A percentile compares a stretch with the other conserved stretches of the same genome.
These are phyloP conservation scores for Vitis riparia DNA, from an alignment of 164 flowering plant species.

Conservation along the genomic window DNA sequence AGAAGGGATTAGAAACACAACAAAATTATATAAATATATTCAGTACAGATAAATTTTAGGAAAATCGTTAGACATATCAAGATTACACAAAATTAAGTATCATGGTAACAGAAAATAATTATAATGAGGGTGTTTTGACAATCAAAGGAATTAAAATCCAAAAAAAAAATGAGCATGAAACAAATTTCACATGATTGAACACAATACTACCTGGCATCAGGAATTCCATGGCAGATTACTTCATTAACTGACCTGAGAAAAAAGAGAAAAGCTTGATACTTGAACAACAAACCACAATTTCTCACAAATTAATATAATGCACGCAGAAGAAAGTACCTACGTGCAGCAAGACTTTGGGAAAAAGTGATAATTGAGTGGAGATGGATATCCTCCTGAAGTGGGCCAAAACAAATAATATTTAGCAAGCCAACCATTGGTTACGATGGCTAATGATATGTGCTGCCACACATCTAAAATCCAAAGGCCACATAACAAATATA, in stretches of 20 bases:
- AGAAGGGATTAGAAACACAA: too few relatives aligned
- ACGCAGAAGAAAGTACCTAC: constrained; percentile 67
- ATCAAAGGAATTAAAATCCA: too few relatives aligned
- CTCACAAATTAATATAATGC: constrained; percentile 5
- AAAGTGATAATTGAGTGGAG: constrained; percentile 92
- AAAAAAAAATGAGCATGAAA: neutral
- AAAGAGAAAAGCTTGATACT: neutral
- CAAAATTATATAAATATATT: too few relatives aligned
- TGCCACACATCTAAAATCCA: neutral
- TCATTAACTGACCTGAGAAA: constrained; percentile 89
- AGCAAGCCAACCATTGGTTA: neutral
- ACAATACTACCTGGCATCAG: constrained; percentile 80
- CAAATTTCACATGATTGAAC: neutral
- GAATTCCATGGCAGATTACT: constrained; percentile 98
- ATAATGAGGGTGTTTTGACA: too few relatives aligned
- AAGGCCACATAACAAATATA: neutral
- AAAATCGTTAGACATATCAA: too few relatives aligned
- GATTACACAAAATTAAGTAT: neutral
- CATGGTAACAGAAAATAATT: neutral
- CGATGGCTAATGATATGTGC: neutral
- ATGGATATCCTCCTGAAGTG: constrained; percentile 90
- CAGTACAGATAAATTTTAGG: too few relatives aligned
- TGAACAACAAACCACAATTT: neutral
- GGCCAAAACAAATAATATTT: constrained; percentile 4
- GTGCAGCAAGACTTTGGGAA: constrained; percentile 99